Evolutionary conservation across 2,329 filamentous ascomycete genomes (phyloP), one percentile per base, ranked within the genome.

Genomic region (Apiospora aurea): DNA sequence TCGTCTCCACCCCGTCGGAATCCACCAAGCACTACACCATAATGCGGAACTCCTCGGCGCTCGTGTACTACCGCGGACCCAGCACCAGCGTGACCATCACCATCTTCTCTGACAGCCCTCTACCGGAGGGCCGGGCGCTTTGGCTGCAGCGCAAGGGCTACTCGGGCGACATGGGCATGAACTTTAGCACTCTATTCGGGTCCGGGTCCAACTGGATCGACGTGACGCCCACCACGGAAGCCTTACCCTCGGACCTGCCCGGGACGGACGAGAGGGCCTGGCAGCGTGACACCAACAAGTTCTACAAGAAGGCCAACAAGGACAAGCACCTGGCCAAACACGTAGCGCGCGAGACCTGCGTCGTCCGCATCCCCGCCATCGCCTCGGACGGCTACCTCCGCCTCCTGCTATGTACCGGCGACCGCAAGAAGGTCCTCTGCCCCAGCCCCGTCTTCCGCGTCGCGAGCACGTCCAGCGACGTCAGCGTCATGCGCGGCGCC

Each of bases 101-200:
- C 1, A 85, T 93, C 67, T 90, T 94, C 76, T 87, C 86, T 0
- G 88, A 91, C 73, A 80, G 82, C 34, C 1, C 87, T 0, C 78
- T 93, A 0, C 90, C 91, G 0, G 70, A 81, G 0, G 85, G 87
- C 34, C 86, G 92, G 8, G 89, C 88, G 0, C 78, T 93, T 18
- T 94, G 90, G 89, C 82, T 94, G 38, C 92, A 94, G 81, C 87
- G 87, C 72, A 91, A 90, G 74, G 92, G 92, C 2, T 93, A 85
- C 82, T 90, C 89, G 0, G 92, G 92, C 5, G 91, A 91, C 77
- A 86, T 90, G 68, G 92, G 92, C 24, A 92, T 94, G 88, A 86
- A 86, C 8, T 82, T 91, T 41, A 92, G 92, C 78, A 88, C 90
- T 0, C 79, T 93, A 1, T 81, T 93, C 47, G 88, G 90, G 10